Percentiles rank a stretch among this genome's conserved stretches.
Evolutionary conservation across 352 stramenopile species (phyloP).

Genomic region (Elongisporangium undulatum): DNA sequence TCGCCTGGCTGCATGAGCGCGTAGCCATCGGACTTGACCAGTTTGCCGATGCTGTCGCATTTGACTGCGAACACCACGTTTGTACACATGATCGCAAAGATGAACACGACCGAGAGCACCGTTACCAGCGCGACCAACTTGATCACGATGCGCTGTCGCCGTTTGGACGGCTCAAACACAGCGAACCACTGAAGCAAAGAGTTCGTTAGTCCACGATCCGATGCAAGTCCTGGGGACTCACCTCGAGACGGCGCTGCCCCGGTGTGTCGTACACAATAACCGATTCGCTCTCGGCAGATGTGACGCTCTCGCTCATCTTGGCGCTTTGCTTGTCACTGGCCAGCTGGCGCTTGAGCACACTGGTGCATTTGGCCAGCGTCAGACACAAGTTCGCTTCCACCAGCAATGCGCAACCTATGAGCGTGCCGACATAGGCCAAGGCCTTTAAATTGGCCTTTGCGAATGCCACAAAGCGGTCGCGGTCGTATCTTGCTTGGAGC

Average conservation of each 20-base stretch:
- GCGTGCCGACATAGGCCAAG: slow-evolving; percentile 49
- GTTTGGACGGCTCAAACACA: slow-evolving; percentile 59
- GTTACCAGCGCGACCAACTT: slow-evolving; percentile 40
- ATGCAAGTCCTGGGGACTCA: neutral
- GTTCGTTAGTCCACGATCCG: neutral
- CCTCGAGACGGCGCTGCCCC: slow-evolving; percentile 1
- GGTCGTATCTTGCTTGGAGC: slow-evolving; percentile 59
- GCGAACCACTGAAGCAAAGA: slow-evolving; percentile 34
- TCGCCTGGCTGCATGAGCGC: slow-evolving; percentile 26
- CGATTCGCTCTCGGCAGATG: neutral
- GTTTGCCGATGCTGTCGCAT: slow-evolving; percentile 58
- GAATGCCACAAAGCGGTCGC: slow-evolving; percentile 49
- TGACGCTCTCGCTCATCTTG: slow-evolving; percentile 9
- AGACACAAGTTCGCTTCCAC: slow-evolving; percentile 43
- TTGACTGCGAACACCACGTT: slow-evolving; percentile 71
- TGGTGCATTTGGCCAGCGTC: slow-evolving; percentile 46
- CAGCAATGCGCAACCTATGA: slow-evolving; percentile 59
- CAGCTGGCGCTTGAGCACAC: slow-evolving; percentile 49
- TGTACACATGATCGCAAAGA: slow-evolving; percentile 46
- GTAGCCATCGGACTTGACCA: slow-evolving; percentile 31
- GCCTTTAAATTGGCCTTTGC: slow-evolving; percentile 53
- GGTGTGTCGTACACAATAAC: neutral
- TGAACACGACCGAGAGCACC: slow-evolving; percentile 41
- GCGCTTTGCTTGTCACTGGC: slow-evolving; percentile 47
- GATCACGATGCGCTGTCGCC: slow-evolving; percentile 60